Evolutionary conservation across 2,329 filamentous ascomycete species (phyloP), one percentile per base, ranked within the genome.

Genomic region (Aaosphaeria pasadenensis): DNA sequence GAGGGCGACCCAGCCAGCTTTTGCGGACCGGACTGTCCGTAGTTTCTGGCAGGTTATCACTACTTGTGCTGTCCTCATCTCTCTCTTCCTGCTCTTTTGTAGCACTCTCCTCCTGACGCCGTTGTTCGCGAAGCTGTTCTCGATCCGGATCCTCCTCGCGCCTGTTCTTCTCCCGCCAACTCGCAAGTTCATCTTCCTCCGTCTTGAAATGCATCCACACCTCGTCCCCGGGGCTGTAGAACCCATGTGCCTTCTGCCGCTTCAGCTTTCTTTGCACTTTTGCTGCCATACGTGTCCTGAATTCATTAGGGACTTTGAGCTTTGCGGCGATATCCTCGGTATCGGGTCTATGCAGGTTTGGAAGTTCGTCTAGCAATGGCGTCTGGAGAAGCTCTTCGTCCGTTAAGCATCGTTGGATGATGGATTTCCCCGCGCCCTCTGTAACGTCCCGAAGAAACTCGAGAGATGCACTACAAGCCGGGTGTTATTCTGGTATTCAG

Each of bases 381-480:
- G 71, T 72, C 39, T 74, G 63, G 9, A 85, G 64, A 2, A 84
- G 63, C 9, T 73, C 69, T 59, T 86, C 81, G 47, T 80, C 74
- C 2, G 74, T 74, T 70, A 83, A 80, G 6, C 72, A 74, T 47
- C 73, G 68, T 35, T 74, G 77, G 51, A 80, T 78, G 48, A 74
- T 66, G 4, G 74, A 75, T 46, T 65, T 69, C 4, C 66, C 65
- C 3, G 61, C 57, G 11, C 65, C 65, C 39, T 55, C 54, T 43
- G 84, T n/a, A 2, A 80, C 76, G 7, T 77, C 71, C 40, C 74
- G 74, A 5, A 86, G 72, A 46, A 87, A 87, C 54, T 87, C 84
- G 30, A 88, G 74, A 29, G 77, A 79, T 6, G 82, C 77, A 51
- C 80, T 62, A 42, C 7, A 4, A 43, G 30, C 29, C 9, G 7